Conservation (phyloP, 768 basidiomycete species). For the Collybia sordida region DNA sequence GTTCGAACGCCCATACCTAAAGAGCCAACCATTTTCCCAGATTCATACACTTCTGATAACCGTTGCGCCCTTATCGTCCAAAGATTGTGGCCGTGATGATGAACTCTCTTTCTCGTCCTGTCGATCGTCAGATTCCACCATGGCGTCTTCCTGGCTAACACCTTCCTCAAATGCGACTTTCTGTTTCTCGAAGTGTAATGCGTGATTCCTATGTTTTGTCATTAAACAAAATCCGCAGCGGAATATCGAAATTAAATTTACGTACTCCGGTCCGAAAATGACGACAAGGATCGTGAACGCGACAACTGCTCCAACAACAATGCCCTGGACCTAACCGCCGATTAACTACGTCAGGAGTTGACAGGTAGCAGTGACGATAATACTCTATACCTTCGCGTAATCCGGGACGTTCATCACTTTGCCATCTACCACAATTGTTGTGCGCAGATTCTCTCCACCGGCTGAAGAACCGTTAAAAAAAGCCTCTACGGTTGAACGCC, state of each 20-base stretch:
- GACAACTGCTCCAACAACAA: conserved; percentile 82
- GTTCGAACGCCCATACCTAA: too few species aligned
- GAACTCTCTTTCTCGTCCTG: conserved; percentile 1
- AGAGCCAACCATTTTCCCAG: too few species aligned
- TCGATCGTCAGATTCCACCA: conserved; percentile 5
- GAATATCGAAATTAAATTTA: conserved; percentile 10
- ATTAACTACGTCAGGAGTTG: conserved; percentile 9
- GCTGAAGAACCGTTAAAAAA: conserved; percentile 34
- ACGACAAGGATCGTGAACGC: conserved; percentile 76
- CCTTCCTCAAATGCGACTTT: conserved; percentile 81
- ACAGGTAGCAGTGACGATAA: not conserved
- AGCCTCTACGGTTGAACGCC: conserved; percentile 6
- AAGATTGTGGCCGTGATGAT: not conserved
- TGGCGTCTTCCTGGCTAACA: conserved; percentile 47
- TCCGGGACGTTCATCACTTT: conserved; percentile 47
- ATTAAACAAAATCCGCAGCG: not conserved
- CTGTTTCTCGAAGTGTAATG: conserved; percentile 81
- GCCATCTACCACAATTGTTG: conserved; percentile 47
- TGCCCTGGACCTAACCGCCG: conserved; percentile 64
- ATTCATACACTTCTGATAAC: too few species aligned
- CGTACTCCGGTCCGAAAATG: conserved; percentile 75
- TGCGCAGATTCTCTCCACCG: conserved; percentile 59
- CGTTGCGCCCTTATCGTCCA: conserved; percentile 4
- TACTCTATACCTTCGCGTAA: conserved; percentile 50
- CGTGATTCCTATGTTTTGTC: conserved; percentile 53